Base-by-base conservation (phyloP, 164 flowering plant genomes). In the Echeveria elegans region DNA sequence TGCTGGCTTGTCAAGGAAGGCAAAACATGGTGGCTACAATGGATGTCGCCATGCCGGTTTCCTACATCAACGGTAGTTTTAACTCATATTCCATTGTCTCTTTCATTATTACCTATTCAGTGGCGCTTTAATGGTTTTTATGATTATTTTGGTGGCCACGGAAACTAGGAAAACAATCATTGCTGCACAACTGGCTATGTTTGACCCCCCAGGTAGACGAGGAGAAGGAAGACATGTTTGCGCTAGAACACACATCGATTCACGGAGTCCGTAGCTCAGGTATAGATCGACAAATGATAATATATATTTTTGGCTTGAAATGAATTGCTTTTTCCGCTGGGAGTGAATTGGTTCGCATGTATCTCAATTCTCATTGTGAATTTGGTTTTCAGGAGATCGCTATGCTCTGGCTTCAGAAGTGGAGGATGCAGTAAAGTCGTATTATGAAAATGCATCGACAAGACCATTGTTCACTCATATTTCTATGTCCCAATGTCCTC, bases 31-130 rank as follows among this genome's bases (percentile, higher is more conserved):
- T 89, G 66, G 77, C 88, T 28, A 78, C 72, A 72, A 68, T 94
- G 73, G 97, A 94, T 80, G 80, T 76, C 69, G 84, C 97, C 34
- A 86, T 94, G 86, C 99, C 99, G 43, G 87, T 92, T 50, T 88
- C 98, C 63, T 68, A 86, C 71, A 63, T 86, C 74, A 65, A 70
- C 64, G 92, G 98, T 88, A 41, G 28, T 64, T 37, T 41, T 19
- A 50, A 26, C 65, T 43, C 38, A 6, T 24, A 15, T 29, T 11
- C 60, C 52, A 16, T 16, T 56, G 43, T 41, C 58, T 23, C 4
- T n/a, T 53, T 29, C 8, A 21, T n/a, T 32, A 21, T 66, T 28
- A 8, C 40, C 64, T 32, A 23, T 23, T 65, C 63, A 52, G 36
- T 18, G 52, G 30, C 23, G 12, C 23, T 15, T 63, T 19, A 12